These are phyloP conservation scores for Domatiomyces globalis DNA, from an alignment of 2,329 filamentous ascomycete genomes.

Conservation along the genomic window DNA sequence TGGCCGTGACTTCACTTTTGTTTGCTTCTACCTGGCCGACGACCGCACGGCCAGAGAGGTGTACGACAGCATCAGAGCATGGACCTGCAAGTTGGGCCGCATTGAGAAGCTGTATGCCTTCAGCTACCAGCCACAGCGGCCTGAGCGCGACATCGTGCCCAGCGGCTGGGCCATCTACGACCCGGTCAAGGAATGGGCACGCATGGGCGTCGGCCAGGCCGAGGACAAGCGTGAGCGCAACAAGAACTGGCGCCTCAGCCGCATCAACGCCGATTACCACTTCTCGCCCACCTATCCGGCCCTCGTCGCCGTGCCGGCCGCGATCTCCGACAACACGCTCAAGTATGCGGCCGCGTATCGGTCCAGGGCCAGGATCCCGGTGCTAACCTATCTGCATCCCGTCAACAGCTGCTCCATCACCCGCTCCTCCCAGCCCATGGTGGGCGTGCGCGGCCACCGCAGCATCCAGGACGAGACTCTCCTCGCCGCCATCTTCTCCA, in stretches of 20 bases:
- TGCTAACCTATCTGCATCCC: constrained; percentile 84
- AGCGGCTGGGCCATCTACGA: constrained; percentile 80
- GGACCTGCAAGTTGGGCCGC: constrained; percentile 67
- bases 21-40: constrained; percentile 74
- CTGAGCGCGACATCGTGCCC: constrained; percentile 49
- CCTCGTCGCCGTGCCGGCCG: constrained; percentile 67
- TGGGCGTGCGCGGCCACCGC: constrained; percentile 72
- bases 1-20: constrained; percentile 85
- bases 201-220: constrained; percentile 53
- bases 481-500: constrained; percentile 80
- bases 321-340: constrained; percentile 91
- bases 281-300: constrained; percentile 91
- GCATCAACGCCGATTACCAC: constrained; percentile 76
- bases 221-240: constrained; percentile 57
- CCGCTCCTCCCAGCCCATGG: constrained; percentile 78
- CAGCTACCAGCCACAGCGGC: constrained; percentile 58
- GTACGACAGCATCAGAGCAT: constrained; percentile 69
- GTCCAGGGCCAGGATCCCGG: constrained; percentile 76
- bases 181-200: constrained; percentile 66
- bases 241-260: constrained; percentile 75
- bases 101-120: constrained; percentile 90
- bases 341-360: constrained; percentile 86
- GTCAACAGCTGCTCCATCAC: constrained; percentile 96
- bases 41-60: constrained; percentile 62
- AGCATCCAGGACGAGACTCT: constrained; percentile 94